Conservation (phyloP, 306 rosid species). For the Myrica gale region DNA sequence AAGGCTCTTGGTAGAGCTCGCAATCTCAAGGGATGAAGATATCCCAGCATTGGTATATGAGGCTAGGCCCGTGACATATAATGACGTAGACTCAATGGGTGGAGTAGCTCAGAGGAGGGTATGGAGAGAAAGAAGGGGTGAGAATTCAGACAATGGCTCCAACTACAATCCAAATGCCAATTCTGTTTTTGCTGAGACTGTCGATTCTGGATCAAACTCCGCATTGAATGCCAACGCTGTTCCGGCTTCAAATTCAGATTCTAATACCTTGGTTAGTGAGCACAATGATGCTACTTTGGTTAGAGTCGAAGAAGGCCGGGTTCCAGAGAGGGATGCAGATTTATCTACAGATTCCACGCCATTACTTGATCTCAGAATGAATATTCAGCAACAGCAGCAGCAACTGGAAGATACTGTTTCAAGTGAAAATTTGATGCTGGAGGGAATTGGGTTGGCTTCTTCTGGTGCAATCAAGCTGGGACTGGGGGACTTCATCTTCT, state of each 20-base stretch:
- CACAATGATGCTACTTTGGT: slow-evolving; percentile 22
- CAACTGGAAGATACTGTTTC: slow-evolving; percentile 32
- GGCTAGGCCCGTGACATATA: slow-evolving; percentile 72
- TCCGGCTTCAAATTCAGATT: slow-evolving; percentile 26
- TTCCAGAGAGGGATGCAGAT: slow-evolving; percentile 40
- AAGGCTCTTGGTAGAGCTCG: slow-evolving; percentile 85
- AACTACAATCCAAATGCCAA: slow-evolving; percentile 19
- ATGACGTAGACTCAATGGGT: slow-evolving; percentile 35
- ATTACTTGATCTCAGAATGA: slow-evolving; percentile 47
- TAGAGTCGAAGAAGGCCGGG: slow-evolving; percentile 58
- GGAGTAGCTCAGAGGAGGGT: slow-evolving; percentile 51
- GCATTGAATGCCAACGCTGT: slow-evolving; percentile 18
- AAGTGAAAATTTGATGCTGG: slow-evolving; percentile 55
- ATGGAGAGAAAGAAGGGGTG: slow-evolving; percentile 74
- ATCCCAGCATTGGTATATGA: slow-evolving; percentile 92
- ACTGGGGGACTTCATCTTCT: slow-evolving; percentile 93
- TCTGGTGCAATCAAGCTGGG: slow-evolving; percentile 95
- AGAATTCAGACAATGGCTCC: slow-evolving; percentile 24
- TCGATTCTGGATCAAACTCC: slow-evolving; percentile 19
- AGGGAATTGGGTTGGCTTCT: slow-evolving; percentile 89
- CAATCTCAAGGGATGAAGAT: slow-evolving; percentile 88
- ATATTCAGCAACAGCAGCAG: slow-evolving; percentile 24
- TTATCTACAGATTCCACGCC: slow-evolving; percentile 42
- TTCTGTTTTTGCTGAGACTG: slow-evolving; percentile 35
- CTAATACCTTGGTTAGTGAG: slow-evolving; percentile 9